Base-by-base conservation (phyloP, 371 early-diverging fungal genomes). In the Lichtheimia ramosa region DNA sequence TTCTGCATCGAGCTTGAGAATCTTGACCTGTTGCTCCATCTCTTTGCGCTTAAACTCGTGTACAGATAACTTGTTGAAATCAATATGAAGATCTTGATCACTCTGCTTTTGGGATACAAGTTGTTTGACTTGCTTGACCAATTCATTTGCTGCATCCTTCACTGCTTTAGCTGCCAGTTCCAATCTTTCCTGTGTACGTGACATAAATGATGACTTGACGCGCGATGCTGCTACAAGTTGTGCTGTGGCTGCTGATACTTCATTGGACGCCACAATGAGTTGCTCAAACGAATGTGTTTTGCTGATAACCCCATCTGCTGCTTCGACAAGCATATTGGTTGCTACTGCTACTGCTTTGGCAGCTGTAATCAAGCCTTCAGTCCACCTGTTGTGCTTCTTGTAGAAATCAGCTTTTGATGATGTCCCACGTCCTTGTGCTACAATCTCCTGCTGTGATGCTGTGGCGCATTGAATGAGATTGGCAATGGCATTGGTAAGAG, bases 371-470 rank as follows among this genome's bases (percentile, higher is more conserved):
- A 98, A 83, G 18, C 99, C 99, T 68, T 98, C 97, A 3, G 97
- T 98, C 99, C 99, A 98, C 63, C 96, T 89, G 81, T 95, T 95
- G 79, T 98, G 94, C 84, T 97, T 96, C 71, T 97, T 97, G 86
- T 98, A 98, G 71, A 96, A 97, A 0, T 93, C 95, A 4, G 91
- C 90, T 51, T 90, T 90, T 39, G 92, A 86, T n/a, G 88, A 83
- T 2, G 87, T 70, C 1, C 95, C 96, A 42, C 91, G 84, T 18
- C 96, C 96, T 69, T 96, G 92, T 1, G 94, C 88, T 3, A 97
- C 98, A 78, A 97, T 95, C 75, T 98, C 99, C 69, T 96, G 91
- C 71, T 98, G 98, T 13, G 95, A 91, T 23, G 85, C 90, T 3
- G 95, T 96, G 14, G 98, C 97, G 58, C 95, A 93, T 60, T 89